Base-by-base conservation (phyloP, 2,329 filamentous ascomycete species). In the Fusarium domesticum region DNA sequence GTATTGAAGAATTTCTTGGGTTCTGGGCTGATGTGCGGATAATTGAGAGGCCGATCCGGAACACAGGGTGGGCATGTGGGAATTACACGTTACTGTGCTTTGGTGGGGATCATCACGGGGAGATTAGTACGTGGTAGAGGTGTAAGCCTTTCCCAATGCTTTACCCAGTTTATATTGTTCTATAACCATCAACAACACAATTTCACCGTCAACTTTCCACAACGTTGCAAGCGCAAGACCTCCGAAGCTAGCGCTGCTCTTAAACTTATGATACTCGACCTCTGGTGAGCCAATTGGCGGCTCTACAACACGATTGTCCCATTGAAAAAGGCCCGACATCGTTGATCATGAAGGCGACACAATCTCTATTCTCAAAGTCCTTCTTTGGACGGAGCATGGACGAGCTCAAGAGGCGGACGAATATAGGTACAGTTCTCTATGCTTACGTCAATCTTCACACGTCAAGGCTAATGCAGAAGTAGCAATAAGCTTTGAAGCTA, bases 401-500 rank as follows among this genome's bases (percentile, higher is more conserved):
- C 38, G 80, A 84, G 61, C 72, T 84, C 48, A 76, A 73, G 59
- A 72, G 81, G 34, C 69, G 78, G 33, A 73, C 78, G 2, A 68
- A 69, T 16, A 77, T 83, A 54, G 76, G 80, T 83, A 67, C 6
- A 6, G 3, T 6, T 15, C 19, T 8, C 5, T 5, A n/a, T n/a
- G n/a, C 15, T 18, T 7, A 4, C 2, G 3, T 5, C 4, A 6
- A 14, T 4, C 1, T 6, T 6, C 2, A 1, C 1, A 7, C 35
- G 16, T 11, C 6, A 4, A 10, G 25, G 35, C 48, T 50, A 18
- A 54, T 31, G 16, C n/a, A 1, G 2, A 0, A 3, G n/a, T 10
- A 89, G 87, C 80, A 30, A 66, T 87, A 53, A 85, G 78, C 40
- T 73, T 86, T 56, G 85, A 91, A 67, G 84, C 78, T 38, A 74